Evolutionary conservation across 2,329 filamentous ascomycete species (phyloP), one percentile per base, ranked within the genome.

Genomic region (Ophiocordyceps polyrhachis-furcata): DNA sequence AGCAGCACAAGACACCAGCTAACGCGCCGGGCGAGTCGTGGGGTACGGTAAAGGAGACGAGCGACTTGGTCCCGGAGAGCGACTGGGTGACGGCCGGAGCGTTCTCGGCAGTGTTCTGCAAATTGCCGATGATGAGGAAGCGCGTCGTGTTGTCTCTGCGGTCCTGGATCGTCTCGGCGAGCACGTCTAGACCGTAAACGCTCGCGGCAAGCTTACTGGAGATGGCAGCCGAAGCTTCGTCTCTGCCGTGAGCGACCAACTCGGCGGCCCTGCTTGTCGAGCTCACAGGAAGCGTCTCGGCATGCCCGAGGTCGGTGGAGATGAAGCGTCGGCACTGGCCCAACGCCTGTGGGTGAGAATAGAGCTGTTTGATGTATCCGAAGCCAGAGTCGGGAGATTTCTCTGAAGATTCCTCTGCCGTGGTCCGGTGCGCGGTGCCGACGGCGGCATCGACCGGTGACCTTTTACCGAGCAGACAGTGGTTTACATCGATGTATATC

Each of bases 321-420:
- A 95, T 72, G 62, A 94, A 94, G 9, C 58, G 62, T 41, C 79
- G 78, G 62, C 88, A 95, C 64, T 98, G 91, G 23, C 87, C 87
- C 69, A 91, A 94, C 25, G 87, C 91, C 63, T 98, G 91, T 11
- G 89, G 88, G 62, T 98, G 91, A 21, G 85, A 91, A 66, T 94
- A 93, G 38, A 98, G 63, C 55, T 81, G 80, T 52, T 71, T 74
- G 55, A 96, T 72, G 52, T 81, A 70, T 45, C 65, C 61, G 49
- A 88, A 61, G 49, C 66, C 63, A 44, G 58, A 7, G 12, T 42
- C 54, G 37, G 71, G 53, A 3, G 78, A 75, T 25, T 5, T 8
- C 49, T 62, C 62, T 37, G 66, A 60, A 49, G 62, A 61, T 23
- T 69, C 68, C 51, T 62, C 63, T n/a, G 54, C 61, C 66, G 40